Base-by-base conservation (phyloP, 768 basidiomycete genomes). In the Coprinellus micaceus region DNA sequence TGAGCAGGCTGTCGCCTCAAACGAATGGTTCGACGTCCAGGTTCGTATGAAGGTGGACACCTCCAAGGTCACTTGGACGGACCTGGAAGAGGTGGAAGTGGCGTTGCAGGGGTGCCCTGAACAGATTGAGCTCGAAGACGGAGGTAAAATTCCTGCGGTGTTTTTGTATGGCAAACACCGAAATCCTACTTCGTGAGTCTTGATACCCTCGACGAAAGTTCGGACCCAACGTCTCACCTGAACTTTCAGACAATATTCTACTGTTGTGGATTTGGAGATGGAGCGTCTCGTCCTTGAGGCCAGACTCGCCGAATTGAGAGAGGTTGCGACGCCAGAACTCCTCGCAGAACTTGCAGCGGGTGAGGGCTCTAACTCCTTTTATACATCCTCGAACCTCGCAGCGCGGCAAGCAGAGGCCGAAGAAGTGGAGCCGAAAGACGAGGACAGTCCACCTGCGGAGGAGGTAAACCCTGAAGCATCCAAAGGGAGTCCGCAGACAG, bases 1-100 rank as follows among this genome's bases (percentile, higher is more conserved):
- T 66, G 71, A 83, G 22, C 74, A 81, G 15, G 81, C 84, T 36
- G 67, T 89, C 37, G 74, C 70, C 53, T 73, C 74, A 22, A 75
- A 74, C 26, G 60, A 66, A 11, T 81, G 87, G 61, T 71, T 90
- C 57, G 74, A 81, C 39, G 70, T 78, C 19, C 87, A 84, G 62
- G 74, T 82, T 57, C 85, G 83, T 39, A 72, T 94, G 57, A 84
- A 78, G 63, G 76, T 75, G 75, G 80, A 70, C 29, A 68, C 64
- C 5, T 47, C 45, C 15, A 17, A 43, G 15, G 28, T 46, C 30
- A 45, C 26, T 7, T 43, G 53, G 44, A 54, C 37, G 43, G 43
- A 54, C 11, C 11, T 22, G 30, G 45, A 47, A 28, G 22, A 47
- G 9, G 24, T 17, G 4, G 7, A 13, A 13, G 44, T 24, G 10